These are phyloP conservation scores for Macrotyloma uniflorum DNA, from an alignment of 306 rosid species.

Conservation along the genomic window DNA sequence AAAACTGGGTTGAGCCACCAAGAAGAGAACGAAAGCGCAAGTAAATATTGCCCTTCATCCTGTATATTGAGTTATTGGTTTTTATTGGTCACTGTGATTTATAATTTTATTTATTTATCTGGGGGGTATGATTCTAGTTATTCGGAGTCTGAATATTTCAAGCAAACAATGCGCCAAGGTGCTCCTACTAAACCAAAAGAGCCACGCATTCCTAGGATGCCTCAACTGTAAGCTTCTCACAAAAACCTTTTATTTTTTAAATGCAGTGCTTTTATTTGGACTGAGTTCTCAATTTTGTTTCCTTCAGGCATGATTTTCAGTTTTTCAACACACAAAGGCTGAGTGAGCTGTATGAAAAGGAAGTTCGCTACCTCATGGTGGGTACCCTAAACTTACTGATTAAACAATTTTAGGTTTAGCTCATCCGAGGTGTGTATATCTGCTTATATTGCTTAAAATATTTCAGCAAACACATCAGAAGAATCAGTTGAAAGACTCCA, in stretches of 20 bases:
- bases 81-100: conserved; percentile 6
- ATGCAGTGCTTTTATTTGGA: not conserved
- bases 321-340: conserved; percentile 93
- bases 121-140: conserved; percentile 55
- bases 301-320: conserved; percentile 90
- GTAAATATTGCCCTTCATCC: conserved; percentile 44
- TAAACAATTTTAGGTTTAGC: conserved; percentile 10
- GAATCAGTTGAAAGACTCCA: conserved; percentile 91
- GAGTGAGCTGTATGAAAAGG: conserved; percentile 95
- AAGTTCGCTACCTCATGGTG: conserved; percentile 97
- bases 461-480: conserved; percentile 97
- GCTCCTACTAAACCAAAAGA: conserved; percentile 91
- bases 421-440: conserved; percentile 2
- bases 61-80: conserved; percentile 1
- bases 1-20: conserved; percentile 97
- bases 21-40: conserved; percentile 98
- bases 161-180: conserved; percentile 99
- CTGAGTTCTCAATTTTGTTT: conserved; percentile 20
- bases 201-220: conserved; percentile 99
- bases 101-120: not conserved
- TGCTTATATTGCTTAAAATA: conserved; percentile 23
- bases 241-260: not conserved
- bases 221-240: conserved; percentile 79
- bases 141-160: conserved; percentile 95
- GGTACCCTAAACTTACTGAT: conserved; percentile 42